phyloP scores from a whole-genome alignment of 2,329 filamentous ascomycete genomes.

The Exophiala lecanii-corni region DNA sequence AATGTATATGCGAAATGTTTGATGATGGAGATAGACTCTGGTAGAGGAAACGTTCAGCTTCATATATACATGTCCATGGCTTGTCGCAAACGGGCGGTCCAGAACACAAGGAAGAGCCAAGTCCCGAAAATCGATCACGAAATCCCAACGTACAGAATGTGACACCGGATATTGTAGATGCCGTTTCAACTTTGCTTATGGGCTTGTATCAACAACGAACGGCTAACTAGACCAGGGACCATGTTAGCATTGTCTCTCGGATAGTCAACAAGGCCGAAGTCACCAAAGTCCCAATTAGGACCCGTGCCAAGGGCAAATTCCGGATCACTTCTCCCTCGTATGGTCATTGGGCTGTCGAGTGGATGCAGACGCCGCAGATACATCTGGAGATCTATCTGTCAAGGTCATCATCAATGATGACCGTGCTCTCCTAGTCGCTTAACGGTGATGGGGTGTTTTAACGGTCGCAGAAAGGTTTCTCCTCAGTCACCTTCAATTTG shows the following conservation, averaged over 20 bases:
- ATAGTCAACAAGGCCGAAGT: neutral
- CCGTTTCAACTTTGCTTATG: slow-evolving; percentile 16
- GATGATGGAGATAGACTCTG: neutral
- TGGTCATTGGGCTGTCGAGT: neutral
- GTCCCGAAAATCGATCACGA: slow-evolving; percentile 17
- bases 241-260: too few relatives aligned
- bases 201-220: slow-evolving; percentile 14
- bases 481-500: slow-evolving; percentile 1
- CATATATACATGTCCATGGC: too few relatives aligned
- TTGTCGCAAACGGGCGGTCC: too few relatives aligned
- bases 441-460: neutral
- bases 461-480: slow-evolving; percentile 4
- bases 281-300: neutral
- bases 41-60: too few relatives aligned
- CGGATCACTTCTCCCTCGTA: neutral
- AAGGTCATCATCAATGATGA: neutral
- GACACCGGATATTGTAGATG: slow-evolving; percentile 16
- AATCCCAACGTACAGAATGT: slow-evolving; percentile 17
- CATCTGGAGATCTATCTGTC: neutral
- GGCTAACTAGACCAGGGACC: neutral
- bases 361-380: neutral
- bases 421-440: neutral
- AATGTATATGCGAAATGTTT: slow-evolving; percentile 12
- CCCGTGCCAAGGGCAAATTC: slow-evolving; percentile 3
- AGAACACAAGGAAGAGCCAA: slow-evolving; percentile 18